These are phyloP conservation scores for Papiliotrema terrestris DNA, from an alignment of 1,284 basidiomycete genomes.

Conservation along the genomic window DNA sequence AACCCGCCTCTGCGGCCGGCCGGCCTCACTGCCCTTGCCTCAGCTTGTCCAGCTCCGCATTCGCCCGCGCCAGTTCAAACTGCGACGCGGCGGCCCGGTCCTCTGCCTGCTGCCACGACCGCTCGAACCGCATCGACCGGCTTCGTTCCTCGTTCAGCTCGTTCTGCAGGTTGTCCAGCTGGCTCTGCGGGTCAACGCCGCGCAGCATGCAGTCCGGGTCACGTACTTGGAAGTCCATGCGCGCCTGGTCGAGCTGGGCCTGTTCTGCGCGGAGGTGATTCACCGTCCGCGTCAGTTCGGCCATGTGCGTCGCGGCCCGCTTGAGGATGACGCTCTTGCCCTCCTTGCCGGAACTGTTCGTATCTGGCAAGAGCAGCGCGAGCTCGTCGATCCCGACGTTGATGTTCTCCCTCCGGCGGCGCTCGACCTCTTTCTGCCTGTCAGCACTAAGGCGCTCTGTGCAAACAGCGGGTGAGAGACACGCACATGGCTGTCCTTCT, in stretches of 20 bases:
- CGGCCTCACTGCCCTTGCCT: too few species aligned
- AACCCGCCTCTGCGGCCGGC: background rate
- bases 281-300: slow-evolving; percentile 21
- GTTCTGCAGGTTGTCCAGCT: slow-evolving; percentile 16
- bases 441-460: background rate
- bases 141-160: slow-evolving; percentile 30
- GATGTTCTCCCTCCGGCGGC: slow-evolving; percentile 86
- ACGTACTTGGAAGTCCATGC: background rate
- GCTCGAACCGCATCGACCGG: slow-evolving; percentile 33
- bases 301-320: slow-evolving; percentile 33
- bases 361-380: slow-evolving; percentile 79
- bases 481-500: slow-evolving; percentile 47
- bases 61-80: slow-evolving; percentile 40
- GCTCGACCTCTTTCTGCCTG: slow-evolving; percentile 90
- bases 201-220: too few species aligned
- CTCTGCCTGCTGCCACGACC: slow-evolving; percentile 41
- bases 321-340: slow-evolving; percentile 39
- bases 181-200: slow-evolving; percentile 13
- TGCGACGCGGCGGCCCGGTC: slow-evolving; percentile 36
- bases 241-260: background rate
- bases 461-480: too few species aligned
- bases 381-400: slow-evolving; percentile 94
- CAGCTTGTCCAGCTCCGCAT: slow-evolving; percentile 38
- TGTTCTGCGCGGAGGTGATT: background rate
- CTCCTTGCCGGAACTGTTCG: slow-evolving; percentile 46